These are phyloP conservation scores for Monosiga brevicollis DNA, from an alignment of 78 protist genomes.

Conservation along the genomic window DNA sequence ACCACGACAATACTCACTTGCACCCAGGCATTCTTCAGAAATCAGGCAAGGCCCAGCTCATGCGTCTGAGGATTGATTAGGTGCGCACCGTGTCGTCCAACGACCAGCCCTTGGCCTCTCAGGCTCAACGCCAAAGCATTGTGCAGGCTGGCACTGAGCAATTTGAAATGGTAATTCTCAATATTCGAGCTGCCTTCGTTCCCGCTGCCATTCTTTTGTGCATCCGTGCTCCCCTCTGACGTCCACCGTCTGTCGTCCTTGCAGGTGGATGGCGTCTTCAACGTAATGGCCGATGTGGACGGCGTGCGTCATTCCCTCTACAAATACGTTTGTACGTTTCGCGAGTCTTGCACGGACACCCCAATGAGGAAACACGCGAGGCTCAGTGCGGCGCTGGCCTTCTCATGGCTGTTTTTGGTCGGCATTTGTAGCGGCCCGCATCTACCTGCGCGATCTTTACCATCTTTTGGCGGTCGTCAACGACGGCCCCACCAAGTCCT, in stretches of 20 bases:
- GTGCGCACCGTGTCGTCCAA: background rate
- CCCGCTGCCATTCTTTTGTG: too few species aligned
- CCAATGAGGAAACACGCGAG: background rate
- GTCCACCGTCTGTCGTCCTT: background rate
- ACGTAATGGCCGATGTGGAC: background rate
- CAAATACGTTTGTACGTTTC: background rate
- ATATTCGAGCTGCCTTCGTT: too few species aligned
- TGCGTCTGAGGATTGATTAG: background rate
- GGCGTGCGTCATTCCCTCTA: background rate
- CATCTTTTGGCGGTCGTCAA: background rate
- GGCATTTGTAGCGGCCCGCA: background rate
- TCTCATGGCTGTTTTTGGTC: background rate
- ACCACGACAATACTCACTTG: too few species aligned
- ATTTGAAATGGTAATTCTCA: background rate
- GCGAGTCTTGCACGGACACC: background rate
- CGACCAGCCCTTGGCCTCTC: background rate
- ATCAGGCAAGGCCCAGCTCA: background rate
- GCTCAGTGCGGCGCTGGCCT: background rate
- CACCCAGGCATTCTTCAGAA: background rate
- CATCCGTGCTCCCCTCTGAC: background rate
- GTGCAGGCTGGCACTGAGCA: background rate
- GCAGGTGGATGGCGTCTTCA: background rate
- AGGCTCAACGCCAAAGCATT: background rate
- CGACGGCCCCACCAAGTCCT: conserved; percentile 9
- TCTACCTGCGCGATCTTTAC: background rate